phyloP scores from a whole-genome alignment of 495 filamentous ascomycete species.

The Hamigera avellanea region DNA sequence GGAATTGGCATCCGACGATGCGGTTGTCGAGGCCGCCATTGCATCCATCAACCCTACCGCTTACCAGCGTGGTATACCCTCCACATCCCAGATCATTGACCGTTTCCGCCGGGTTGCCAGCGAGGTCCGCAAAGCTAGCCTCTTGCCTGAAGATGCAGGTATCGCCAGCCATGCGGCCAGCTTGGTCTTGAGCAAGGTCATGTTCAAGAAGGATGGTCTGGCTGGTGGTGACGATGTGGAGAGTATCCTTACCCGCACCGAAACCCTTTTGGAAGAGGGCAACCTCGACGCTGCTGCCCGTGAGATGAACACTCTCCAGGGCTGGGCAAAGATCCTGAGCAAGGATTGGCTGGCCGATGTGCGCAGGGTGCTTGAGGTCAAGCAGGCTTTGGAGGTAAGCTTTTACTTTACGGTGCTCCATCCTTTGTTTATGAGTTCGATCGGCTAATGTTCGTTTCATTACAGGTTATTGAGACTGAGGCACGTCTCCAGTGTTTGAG shows the following conservation, averaged over 20 bases:
- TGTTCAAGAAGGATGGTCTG: slow-evolving; percentile 88
- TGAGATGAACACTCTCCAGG: slow-evolving; percentile 84
- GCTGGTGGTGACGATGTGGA: slow-evolving; percentile 86
- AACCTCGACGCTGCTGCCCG: slow-evolving; percentile 81
- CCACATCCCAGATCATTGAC: slow-evolving; percentile 73
- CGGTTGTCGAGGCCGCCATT: slow-evolving; percentile 82
- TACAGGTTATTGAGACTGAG: slow-evolving; percentile 38
- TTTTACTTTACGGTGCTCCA: background rate
- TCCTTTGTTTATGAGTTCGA: background rate
- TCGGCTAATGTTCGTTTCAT: slow-evolving; percentile 9
- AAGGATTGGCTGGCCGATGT: slow-evolving; percentile 88
- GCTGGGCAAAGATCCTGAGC: slow-evolving; percentile 90
- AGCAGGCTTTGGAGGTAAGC: slow-evolving; percentile 88
- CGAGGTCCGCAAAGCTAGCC: slow-evolving; percentile 86
- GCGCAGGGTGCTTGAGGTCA: slow-evolving; percentile 80
- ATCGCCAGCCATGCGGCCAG: slow-evolving; percentile 88
- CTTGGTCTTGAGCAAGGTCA: slow-evolving; percentile 73
- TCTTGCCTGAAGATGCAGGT: slow-evolving; percentile 86
- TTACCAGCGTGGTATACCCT: slow-evolving; percentile 86
- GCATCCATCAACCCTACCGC: slow-evolving; percentile 86
- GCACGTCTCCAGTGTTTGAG: slow-evolving; percentile 38
- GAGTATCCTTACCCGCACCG: slow-evolving; percentile 78
- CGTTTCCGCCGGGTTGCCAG: slow-evolving; percentile 88
- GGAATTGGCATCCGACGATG: slow-evolving; percentile 71
- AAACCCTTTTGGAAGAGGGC: slow-evolving; percentile 82